Conservation (phyloP, 2,329 filamentous ascomycete species). For the Cladosporium velox region DNA sequence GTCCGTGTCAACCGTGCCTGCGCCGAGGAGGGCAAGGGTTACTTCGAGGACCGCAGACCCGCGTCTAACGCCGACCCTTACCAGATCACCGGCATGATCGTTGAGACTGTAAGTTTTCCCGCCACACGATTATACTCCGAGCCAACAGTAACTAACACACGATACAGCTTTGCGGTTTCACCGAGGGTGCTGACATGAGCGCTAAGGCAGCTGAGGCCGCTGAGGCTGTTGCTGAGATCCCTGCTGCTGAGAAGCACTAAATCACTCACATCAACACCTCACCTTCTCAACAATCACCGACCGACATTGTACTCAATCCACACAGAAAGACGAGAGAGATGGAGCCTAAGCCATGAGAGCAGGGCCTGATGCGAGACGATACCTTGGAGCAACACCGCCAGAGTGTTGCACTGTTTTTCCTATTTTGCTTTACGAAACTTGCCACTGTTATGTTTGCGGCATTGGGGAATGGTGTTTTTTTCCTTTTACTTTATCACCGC, state of each 20-base stretch:
- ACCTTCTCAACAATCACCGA: background rate
- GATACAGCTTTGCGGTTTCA: constrained; percentile 48
- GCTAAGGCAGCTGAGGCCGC: constrained; percentile 42
- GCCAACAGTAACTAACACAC: constrained; percentile 7
- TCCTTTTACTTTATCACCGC: background rate
- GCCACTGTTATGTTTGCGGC: constrained; percentile 20
- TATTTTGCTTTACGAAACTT: constrained; percentile 9
- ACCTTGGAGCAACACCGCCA: constrained; percentile 17
- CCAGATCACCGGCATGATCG: constrained; percentile 78
- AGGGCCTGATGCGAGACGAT: constrained; percentile 18
- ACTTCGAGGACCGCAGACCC: constrained; percentile 72
- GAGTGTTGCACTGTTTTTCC: constrained; percentile 13
- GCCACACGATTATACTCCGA: background rate
- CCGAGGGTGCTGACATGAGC: constrained; percentile 51
- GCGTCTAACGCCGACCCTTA: constrained; percentile 88
- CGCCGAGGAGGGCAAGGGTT: constrained; percentile 86
- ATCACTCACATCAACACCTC: background rate
- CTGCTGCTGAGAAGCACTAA: constrained; percentile 15
- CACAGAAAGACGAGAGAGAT: constrained; percentile 4
- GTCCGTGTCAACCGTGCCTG: constrained; percentile 88
- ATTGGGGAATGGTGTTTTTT: constrained; percentile 19
- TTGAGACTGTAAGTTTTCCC: constrained; percentile 61
- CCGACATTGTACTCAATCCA: constrained; percentile 7
- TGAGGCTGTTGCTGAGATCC: constrained; percentile 35
- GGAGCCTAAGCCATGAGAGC: background rate